Evolutionary conservation across 495 filamentous ascomycete genomes (phyloP), one percentile per base, ranked within the genome.

Genomic region (Penicillium riverlandense): DNA sequence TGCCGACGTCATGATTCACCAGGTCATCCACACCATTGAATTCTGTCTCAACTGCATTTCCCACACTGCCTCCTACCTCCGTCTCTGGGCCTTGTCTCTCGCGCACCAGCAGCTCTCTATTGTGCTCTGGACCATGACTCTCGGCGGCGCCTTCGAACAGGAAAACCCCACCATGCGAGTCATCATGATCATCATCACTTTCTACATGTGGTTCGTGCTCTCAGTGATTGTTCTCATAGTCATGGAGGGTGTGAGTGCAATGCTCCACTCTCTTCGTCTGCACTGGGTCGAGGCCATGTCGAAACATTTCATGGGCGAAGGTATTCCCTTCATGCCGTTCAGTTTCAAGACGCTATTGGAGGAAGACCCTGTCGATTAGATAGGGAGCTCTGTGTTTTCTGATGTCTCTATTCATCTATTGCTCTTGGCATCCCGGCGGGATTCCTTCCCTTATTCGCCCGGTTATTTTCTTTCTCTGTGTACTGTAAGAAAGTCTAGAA

Each of bases 211-310:
- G 88, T 96, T 98, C 59, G 71, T 77, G 49, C 78, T 96, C 40
- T 95, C 84, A 7, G 77, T 88, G 37, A 76, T 77, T 28, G 85
- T 94, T 49, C 73, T 94, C 49, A 70, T 65, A 49, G 71, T 87
- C 41, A 92, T 92, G 86, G 87, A 92, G 58, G 87, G 87, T 38
- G 90, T 85, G 28, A 84, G 81, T 62, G 87, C 87, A 38, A 90
- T 92, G 87, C 77, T 96, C 71, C 94, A 97, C 67, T 89, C 85
- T 47, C 74, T 99, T 52, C 80, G 92, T 73, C 77, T 99, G 45
- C 94, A 96, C 58, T 99, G 92, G 92, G 92, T 99, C 45, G 92
- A 99, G 64, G 90, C 92, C n/a, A 96, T 97, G 81, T 92, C 88
- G 69, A 98, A 98, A 69, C 95, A 96, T 72, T 96, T 96, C 71